phyloP scores from a whole-genome alignment of 768 basidiomycete genomes.

The Boletus tylopilopsis region DNA sequence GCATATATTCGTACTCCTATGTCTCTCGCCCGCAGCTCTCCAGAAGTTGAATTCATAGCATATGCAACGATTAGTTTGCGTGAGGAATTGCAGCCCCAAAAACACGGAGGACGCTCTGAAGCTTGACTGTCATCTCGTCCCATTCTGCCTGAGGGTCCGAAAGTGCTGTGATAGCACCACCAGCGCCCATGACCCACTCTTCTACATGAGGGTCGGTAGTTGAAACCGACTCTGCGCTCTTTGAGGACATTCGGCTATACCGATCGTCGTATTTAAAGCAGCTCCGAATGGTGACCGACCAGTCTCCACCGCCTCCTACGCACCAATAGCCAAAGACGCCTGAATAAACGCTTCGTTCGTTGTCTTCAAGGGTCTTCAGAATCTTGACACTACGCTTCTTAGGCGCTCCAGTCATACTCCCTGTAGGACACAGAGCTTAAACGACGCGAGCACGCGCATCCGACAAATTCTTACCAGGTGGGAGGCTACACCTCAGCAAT shows the following conservation, averaged over 20 bases:
- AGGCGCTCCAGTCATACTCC: conserved; percentile 97
- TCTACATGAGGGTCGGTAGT: conserved; percentile 31
- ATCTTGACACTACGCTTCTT: conserved; percentile 94
- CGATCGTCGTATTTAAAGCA: conserved; percentile 70
- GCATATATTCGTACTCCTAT: background rate
- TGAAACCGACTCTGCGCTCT: conserved; percentile 9
- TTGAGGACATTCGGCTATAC: conserved; percentile 8
- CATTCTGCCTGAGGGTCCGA: conserved; percentile 84
- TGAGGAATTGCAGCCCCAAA: conserved; percentile 43
- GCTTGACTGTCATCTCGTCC: conserved; percentile 92
- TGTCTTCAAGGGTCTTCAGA: conserved; percentile 71
- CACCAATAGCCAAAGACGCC: conserved; percentile 94
- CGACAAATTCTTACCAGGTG: conserved; percentile 59
- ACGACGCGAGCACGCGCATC: background rate
- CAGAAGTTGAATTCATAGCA: conserved; percentile 35
- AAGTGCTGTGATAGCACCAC: conserved; percentile 95
- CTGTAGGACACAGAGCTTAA: conserved; percentile 35
- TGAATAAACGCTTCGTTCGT: conserved; percentile 78
- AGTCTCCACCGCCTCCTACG: conserved; percentile 84
- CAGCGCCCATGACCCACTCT: conserved; percentile 81
- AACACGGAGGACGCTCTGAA: conserved; percentile 68
- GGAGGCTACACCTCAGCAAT: conserved; percentile 72
- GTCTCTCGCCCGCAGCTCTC: background rate
- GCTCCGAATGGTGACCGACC: conserved; percentile 92
- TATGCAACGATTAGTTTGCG: conserved; percentile 13